Evolutionary conservation across 192 early-diverging fungal genomes (phyloP), one percentile per base, ranked within the genome.

Genomic region (Coemansia sp.): DNA sequence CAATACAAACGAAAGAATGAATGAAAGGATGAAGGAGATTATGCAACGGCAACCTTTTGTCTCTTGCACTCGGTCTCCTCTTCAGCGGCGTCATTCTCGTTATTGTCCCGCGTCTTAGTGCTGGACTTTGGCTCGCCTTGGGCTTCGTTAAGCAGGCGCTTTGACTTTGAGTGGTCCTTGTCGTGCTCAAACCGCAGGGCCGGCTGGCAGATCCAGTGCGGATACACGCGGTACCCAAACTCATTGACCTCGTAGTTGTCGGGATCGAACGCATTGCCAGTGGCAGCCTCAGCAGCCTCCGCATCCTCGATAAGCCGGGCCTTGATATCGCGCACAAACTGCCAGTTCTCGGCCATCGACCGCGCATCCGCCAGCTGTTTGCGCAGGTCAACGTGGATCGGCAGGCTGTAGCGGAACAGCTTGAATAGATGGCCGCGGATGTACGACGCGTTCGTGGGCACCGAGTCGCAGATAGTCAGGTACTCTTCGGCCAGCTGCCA

Each of bases 381-480:
- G 38, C 97, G 87, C 25, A 97, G 69, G 65, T 96, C 97, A 2
- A 89, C 87, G 73, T 95, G 90, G 11, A 87, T 76, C 5, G 87
- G 84, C 37, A 98, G 76, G 66, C 90, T 89, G 22, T 85, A 85
- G 16, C 85, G 85, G 76, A 95, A 94, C 43, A 99, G 84, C 76
- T 97, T 98, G 76, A 99, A 99, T 65, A 99, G 56, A 70, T 99
- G 97, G 0, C 85, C 94, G 20, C 93, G 89, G 25, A 94, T 92
- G 70, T 81, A 85, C 11, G 84, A 63, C n/a, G 86, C 57, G n/a
- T 82, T 85, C 5, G 94, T 93, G 40, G 83, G 90, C 70, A 83
- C 66, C 6, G 69, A 69, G 25, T 81, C 75, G 70, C 91, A 94
- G 55, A 99, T 97, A 10, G 92, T 87, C 45, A 98, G 63, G 69